Evolutionary conservation across 768 basidiomycete species (phyloP).

Genomic region (Asterophora parasitica): DNA sequence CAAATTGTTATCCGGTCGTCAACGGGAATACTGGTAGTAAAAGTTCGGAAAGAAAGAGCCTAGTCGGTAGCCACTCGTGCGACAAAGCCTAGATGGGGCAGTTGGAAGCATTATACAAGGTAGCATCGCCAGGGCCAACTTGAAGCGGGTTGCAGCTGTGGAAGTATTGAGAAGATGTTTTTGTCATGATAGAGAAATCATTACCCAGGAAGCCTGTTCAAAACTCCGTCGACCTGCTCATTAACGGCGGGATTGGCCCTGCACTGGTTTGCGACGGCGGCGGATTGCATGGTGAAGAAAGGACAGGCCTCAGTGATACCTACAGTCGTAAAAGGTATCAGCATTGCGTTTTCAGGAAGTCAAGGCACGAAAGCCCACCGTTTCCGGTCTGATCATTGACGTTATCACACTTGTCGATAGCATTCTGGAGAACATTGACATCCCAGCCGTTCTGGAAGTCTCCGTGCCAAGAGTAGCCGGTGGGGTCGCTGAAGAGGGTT

Average conservation of each 20-base stretch:
- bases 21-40: too few species aligned
- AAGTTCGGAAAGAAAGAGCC: too few species aligned
- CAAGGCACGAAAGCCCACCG: conserved; percentile 7
- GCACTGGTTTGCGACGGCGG: conserved; percentile 24
- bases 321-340: not conserved
- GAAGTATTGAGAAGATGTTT: not conserved
- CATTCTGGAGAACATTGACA: conserved; percentile 36
- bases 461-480: conserved; percentile 44
- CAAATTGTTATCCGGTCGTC: too few species aligned
- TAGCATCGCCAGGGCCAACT: conserved; percentile 32
- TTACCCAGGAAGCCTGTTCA: conserved; percentile 27
- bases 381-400: conserved; percentile 31
- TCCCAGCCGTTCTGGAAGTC: conserved; percentile 54
- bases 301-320: conserved; percentile 36
- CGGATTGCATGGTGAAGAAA: conserved; percentile 30
- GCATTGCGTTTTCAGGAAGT: not conserved
- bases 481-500: conserved; percentile 38
- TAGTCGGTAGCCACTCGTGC: too few species aligned
- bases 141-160: conserved; percentile 37
- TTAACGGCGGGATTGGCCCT: conserved; percentile 29
- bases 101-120: conserved; percentile 23
- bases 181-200: not conserved
- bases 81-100: conserved; percentile 18
- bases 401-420: conserved; percentile 42
- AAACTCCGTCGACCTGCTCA: conserved; percentile 20